Conservation (phyloP, 2,329 filamentous ascomycete species). For the Diaporthe caulivora region DNA sequence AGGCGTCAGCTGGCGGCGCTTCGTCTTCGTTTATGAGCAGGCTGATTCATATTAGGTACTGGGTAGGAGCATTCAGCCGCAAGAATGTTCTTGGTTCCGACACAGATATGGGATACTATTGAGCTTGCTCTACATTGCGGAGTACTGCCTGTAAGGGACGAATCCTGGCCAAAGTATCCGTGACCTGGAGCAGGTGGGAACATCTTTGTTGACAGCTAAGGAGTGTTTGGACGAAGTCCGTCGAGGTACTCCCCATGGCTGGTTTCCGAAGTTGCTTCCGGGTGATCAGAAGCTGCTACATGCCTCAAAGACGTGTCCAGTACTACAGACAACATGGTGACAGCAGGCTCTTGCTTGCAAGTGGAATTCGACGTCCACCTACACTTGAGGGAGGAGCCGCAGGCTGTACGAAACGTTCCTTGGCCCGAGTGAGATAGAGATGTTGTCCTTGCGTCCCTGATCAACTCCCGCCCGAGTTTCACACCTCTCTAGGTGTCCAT, state of each 20-base stretch:
- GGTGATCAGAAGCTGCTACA: conserved; percentile 43
- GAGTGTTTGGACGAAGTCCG: conserved; percentile 56
- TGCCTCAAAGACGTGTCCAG: conserved; percentile 46
- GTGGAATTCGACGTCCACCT: not conserved
- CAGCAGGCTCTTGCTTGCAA: not conserved
- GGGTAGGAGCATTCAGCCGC: too few species aligned
- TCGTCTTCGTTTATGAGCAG: too few species aligned
- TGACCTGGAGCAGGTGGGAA: conserved; percentile 52
- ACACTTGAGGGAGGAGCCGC: not conserved
- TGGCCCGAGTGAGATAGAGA: not conserved
- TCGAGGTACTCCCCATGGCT: conserved; percentile 50
- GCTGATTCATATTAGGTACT: too few species aligned
- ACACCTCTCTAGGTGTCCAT: conserved; percentile 46
- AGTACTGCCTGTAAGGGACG: conserved; percentile 56
- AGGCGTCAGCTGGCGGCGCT: too few species aligned
- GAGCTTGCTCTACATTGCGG: conserved; percentile 56
- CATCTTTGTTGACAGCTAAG: conserved; percentile 49
- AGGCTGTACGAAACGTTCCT: not conserved
- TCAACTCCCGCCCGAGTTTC: conserved; percentile 45
- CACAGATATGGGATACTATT: conserved; percentile 53
- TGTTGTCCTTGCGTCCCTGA: conserved; percentile 36
- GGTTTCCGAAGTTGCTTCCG: conserved; percentile 47
- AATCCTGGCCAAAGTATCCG: conserved; percentile 50
- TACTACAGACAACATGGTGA: not conserved
- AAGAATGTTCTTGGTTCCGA: too few species aligned